Conservation (phyloP, 2,329 filamentous ascomycete genomes). For the Calonectria crousiana region DNA sequence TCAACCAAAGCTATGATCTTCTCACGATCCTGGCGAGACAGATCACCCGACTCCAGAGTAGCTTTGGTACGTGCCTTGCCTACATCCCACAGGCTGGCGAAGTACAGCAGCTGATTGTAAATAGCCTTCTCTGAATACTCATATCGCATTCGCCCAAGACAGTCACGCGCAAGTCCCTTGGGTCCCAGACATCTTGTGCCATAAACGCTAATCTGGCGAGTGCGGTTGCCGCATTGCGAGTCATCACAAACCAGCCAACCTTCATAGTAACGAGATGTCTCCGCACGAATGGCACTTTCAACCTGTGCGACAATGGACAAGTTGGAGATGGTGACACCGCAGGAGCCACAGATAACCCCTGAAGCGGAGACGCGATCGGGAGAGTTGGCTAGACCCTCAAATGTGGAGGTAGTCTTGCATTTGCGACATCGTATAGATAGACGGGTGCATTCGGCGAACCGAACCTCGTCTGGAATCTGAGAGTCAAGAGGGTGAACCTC, state of each 20-base stretch:
- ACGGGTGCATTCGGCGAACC: conserved; percentile 85
- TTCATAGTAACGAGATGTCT: conserved; percentile 90
- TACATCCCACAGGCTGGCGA: conserved; percentile 87
- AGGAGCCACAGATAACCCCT: conserved; percentile 81
- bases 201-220: conserved; percentile 93
- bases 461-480: conserved; percentile 90
- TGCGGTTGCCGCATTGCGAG: conserved; percentile 85
- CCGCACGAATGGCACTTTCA: conserved; percentile 83
- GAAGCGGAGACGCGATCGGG: conserved; percentile 74
- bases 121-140: conserved; percentile 90
- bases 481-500: conserved; percentile 94
- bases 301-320: conserved; percentile 87
- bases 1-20: conserved; percentile 80
- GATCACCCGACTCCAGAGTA: conserved; percentile 59
- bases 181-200: conserved; percentile 91
- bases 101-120: conserved; percentile 95
- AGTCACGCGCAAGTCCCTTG: conserved; percentile 85
- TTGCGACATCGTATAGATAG: conserved; percentile 83
- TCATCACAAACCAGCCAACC: conserved; percentile 94
- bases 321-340: conserved; percentile 73
- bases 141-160: conserved; percentile 88
- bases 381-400: conserved; percentile 78
- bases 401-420: conserved; percentile 79
- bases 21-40: conserved; percentile 68
- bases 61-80: conserved; percentile 77